These are phyloP conservation scores for Gossypium davidsonii DNA, from an alignment of 441 rosid species.

Conservation along the genomic window DNA sequence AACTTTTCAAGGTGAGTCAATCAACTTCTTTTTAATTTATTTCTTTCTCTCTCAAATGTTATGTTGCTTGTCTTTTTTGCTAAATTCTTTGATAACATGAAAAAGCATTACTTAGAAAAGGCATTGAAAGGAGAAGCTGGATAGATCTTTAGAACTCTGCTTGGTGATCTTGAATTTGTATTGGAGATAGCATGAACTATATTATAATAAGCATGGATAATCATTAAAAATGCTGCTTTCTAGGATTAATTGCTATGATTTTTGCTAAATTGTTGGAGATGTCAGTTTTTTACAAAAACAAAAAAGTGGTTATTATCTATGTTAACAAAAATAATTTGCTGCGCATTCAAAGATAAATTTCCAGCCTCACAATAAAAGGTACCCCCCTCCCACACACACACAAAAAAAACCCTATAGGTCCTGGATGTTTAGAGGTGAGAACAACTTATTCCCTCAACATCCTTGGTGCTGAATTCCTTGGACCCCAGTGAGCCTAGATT, in stretches of 20 bases:
- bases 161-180: background rate
- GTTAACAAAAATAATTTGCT: background rate
- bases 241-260: background rate
- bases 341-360: background rate
- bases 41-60: background rate
- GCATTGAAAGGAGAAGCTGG: background rate
- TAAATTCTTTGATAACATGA: no score
- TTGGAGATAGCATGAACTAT: background rate
- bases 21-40: background rate
- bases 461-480: background rate
- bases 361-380: background rate
- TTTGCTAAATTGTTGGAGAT: background rate
- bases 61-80: background rate
- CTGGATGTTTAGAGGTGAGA: background rate
- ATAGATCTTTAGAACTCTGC: background rate
- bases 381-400: background rate
- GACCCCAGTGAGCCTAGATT: background rate
- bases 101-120: background rate
- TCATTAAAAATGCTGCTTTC: background rate
- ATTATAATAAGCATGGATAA: background rate
- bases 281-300: background rate
- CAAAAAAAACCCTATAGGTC: background rate
- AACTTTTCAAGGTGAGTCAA: constrained; percentile 63
- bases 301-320: background rate
- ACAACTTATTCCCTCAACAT: background rate